Base-by-base conservation (phyloP, 73 alveolate species). In the Paramecium tetraurelia region DNA sequence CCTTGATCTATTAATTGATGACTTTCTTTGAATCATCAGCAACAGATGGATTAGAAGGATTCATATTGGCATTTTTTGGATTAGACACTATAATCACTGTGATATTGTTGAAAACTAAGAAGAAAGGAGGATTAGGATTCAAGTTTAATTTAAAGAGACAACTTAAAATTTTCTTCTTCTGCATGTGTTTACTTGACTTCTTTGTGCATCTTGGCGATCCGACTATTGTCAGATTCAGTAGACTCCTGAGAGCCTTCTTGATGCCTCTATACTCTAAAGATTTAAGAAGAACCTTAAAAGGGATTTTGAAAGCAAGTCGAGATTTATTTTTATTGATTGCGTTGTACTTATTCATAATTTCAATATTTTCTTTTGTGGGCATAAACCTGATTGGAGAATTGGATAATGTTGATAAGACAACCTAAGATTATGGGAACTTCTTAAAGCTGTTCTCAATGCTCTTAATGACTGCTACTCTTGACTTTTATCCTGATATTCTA, bases 311-410 rank as follows among this genome's bases (percentile, higher is more conserved):
- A 29, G 86, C 94, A 18, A 83, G 92, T 22, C 76, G 59, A 70
- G 87, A 89, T 29, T 57, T 89, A 69, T 20, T 69, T 7, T 70
- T 89, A 58, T 38, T 89, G 40, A 33, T 89, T 4, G 53, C 46
- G 48, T 44, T 89, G 38, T 77, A 89, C 68, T 29, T 68, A 20
- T 43, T 89, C n/a, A 50, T 89, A 12, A 89, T 83, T 27, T 89
- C 94, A 7, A 50, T 89, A 44, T 89, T 77, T 41, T 35, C 94
- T 4, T 89, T 70, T 71, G 20, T 89, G 18, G 94, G 94, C 8
- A 33, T 89, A n/a, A 89, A 89, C 24, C n/a, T 89, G n/a, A 89
- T 89, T 8, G 94, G 94, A 71, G 71, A 53, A 48, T 27, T 89
- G 3, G 75, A 68, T 6, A 70, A 89, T 44, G 80, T 50, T 53